Evolutionary conservation across 495 filamentous ascomycete species (phyloP), one percentile per base, ranked within the genome.

Genomic region (Aspergillus bertholletiae): DNA sequence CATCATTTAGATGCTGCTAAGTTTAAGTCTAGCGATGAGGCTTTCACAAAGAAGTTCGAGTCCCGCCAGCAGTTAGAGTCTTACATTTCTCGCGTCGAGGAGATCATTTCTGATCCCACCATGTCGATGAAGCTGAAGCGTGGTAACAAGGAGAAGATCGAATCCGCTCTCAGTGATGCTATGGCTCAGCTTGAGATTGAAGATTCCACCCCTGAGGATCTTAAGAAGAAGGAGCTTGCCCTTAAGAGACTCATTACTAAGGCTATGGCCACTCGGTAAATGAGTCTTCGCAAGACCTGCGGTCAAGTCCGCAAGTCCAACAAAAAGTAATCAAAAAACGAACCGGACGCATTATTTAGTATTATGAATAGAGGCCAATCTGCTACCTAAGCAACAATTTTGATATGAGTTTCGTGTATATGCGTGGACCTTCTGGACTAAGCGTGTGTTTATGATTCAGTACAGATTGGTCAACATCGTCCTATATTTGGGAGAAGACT

Each of bases 161-260:
- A 99, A 83, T 86, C 89, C 62, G 88, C 92, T 47, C 83, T 93
- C 54, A 87, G 83, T 63, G 89, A 93, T 57, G 89, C 89, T 52
- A 93, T 93, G 89, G 86, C 80, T 24, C 89, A 92, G 70, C 80
- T 93, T 49, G 89, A 93, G 79, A 78, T 93, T 65, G 89, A 93
- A 68, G 89, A 99, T 62, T 90, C 91, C 30, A 76, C 77, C 44
- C 88, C 91, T 35, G 94, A 99, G 64, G 94, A 99, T 72, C 81
- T 99, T 56, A 97, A 95, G 89, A 97, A 97, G 92, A 97, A 97
- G 88, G 94, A 99, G 83, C 80, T 99, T 51, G 94, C 92, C 52
- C 83, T 99, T 47, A 99, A 99, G 92, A 80, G 94, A 65, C 80
- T 96, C 58, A 92, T 99, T 52, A 99, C 94, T 68, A 97, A 97